A percentile compares a stretch with the other conserved stretches of the same genome.
These are phyloP conservation scores for Aegilops longissima DNA, from an alignment of 176 grass and related monocot genomes.

Conservation along the genomic window DNA sequence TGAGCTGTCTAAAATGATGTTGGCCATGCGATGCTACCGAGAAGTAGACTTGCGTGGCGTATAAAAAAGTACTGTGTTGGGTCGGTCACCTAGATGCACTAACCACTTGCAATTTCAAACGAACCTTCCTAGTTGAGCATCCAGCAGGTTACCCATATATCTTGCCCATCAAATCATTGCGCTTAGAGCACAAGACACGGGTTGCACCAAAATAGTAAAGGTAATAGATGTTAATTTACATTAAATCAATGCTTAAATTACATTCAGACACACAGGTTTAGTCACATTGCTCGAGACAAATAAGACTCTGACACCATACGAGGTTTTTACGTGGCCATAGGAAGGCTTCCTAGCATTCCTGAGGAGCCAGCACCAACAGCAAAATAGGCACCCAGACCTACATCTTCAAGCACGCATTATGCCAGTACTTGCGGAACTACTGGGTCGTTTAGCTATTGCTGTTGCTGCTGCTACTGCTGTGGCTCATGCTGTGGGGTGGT, in stretches of 20 bases:
- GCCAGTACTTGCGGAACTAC: constrained; percentile 25
- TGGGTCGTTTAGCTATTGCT: constrained; percentile 37
- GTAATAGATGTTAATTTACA: constrained; percentile 37
- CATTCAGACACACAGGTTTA: not conserved
- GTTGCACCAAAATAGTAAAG: not conserved
- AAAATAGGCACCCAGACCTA: not conserved
- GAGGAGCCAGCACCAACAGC: constrained; percentile 12
- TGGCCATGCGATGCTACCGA: no score
- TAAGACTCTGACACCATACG: not conserved
- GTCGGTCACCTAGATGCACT: no score
- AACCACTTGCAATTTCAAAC: no score
- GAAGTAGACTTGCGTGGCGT: no score
- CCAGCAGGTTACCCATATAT: no score
- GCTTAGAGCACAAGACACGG: not conserved
- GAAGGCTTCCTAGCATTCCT: not conserved
- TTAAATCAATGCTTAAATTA: constrained; percentile 15
- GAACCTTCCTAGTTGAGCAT: no score
- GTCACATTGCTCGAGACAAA: not conserved
- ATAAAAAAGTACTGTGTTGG: no score
- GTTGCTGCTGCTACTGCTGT: not conserved
- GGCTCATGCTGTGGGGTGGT: constrained; percentile 79
- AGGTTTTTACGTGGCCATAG: constrained; percentile 9
- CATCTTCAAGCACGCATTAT: not conserved
- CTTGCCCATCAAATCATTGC: not conserved
- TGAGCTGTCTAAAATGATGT: no score